Base-by-base conservation (phyloP, 768 basidiomycete species). In the Phallus indusiatus region DNA sequence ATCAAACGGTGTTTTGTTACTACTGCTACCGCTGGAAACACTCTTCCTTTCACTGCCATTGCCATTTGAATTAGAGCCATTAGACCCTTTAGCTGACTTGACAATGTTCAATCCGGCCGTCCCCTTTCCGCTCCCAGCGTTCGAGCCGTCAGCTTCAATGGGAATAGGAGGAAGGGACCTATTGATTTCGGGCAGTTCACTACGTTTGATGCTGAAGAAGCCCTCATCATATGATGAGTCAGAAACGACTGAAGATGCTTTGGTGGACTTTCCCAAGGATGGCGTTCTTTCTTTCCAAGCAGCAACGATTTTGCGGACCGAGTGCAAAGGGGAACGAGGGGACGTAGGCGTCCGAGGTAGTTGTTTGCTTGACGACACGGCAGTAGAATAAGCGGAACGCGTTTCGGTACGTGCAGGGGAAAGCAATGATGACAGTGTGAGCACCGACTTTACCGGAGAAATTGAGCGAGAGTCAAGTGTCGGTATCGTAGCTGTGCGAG, bases 261-360 rank as follows among this genome's bases (percentile, higher is more conserved):
- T 65, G 20, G 34, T 59, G 9, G 57, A 51, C 37, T 53, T 59
- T 1, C 71, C 71, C 12, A 73, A 61, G 20, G 76, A 74, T 0
- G 77, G 85, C 0, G 85, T 85, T 18, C 85, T 80, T 61, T 88
- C 86, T 67, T 89, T 90, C 88, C 89, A 92, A 8, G 85, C 75
- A 0, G 83, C 80, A 7, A 92, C 85, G 42, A 90, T 82, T 63
- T 90, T 90, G 34, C 86, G 80, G 21, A 92, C 85, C 4, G 84
- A 87, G 20, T 37, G 28, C 18, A 63, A 55, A 34, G 60, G 50
- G 14, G 54, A 51, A 21, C 61, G 56, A 16, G 55, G 54, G 20
- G 28, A 33, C n/a, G 33, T 21, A 14, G 53, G 55, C 7, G 47
- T 49, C 12, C 28, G 61, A 21, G 61, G 49, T 2, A 35, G 42